phyloP scores from a whole-genome alignment of 1,139 yeast species.

The Sugiyamaella neomexicana region DNA sequence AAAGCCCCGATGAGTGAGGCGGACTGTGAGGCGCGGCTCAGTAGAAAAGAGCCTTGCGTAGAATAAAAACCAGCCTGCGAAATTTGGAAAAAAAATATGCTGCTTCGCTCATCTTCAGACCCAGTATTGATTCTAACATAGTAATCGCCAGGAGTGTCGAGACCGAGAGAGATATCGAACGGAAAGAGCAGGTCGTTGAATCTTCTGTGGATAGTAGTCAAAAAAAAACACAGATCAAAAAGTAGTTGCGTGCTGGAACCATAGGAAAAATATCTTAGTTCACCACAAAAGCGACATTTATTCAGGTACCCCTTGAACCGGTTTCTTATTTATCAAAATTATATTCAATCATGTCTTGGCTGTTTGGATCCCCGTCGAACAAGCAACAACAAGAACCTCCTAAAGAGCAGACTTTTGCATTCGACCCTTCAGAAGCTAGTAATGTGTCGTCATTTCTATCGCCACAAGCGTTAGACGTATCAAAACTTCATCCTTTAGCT shows the following conservation, averaged over 20 bases:
- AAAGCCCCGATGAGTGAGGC: conserved; percentile 7
- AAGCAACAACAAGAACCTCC: conserved; percentile 37
- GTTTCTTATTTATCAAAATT: not conserved
- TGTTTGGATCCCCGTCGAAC: conserved; percentile 49
- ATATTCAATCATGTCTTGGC: conserved; percentile 59
- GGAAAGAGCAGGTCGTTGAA: not conserved
- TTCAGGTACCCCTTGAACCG: not conserved
- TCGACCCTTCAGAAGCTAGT: conserved; percentile 65
- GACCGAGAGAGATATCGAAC: not conserved
- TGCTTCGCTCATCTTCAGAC: not conserved
- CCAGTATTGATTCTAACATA: not conserved
- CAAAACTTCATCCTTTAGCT: conserved; percentile 88
- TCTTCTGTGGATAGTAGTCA: too few relatives aligned
- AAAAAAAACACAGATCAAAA: too few relatives aligned
- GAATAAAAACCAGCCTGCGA: not conserved
- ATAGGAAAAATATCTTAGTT: not conserved
- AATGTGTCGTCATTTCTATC: conserved; percentile 67
- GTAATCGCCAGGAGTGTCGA: not conserved
- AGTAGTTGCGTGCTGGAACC: too few relatives aligned
- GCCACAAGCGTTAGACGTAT: conserved; percentile 64
- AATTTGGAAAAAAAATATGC: conserved; percentile 7
- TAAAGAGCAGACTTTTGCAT: conserved; percentile 42
- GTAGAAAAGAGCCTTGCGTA: conserved; percentile 5
- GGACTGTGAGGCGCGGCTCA: conserved; percentile 1
- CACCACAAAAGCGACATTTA: not conserved